Evolutionary conservation across 164 flowering plant genomes (phyloP), one percentile per base, ranked within the genome.

Genomic region (Aristolochia fimbriata): DNA sequence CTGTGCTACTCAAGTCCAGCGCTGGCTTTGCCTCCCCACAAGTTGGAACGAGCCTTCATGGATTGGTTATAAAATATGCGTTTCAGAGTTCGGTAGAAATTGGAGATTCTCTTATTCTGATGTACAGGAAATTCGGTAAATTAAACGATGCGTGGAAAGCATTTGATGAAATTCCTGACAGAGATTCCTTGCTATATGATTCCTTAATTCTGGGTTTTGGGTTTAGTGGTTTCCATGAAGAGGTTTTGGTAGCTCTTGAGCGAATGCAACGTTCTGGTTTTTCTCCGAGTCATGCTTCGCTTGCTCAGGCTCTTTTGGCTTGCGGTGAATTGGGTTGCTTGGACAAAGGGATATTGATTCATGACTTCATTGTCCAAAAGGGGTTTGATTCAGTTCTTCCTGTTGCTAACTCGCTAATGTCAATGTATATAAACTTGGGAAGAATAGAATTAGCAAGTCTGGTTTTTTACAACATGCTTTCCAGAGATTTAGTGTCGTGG

Each of bases 401-500:
- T 6, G 60, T 77, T 59, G 43, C 8, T 20, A 77, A 77, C 62
- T 69, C 58, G 11, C 65, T 77, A 64, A 65, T 77, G 52, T 71
- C 78, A 7, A 74, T 74, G 78, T 72, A 72, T 60, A 20, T 51
- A 46, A 77, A 69, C 66, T 19, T 59, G 21, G 74, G 74, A 25
- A 74, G 74, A 37, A 25, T 72, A 47, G 76, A 77, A 59, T 13
- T 60, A 21, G 74, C 74, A 33, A 55, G 47, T 57, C 55, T 46
- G 22, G 23, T 72, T 60, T 77, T 74, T 57, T 47, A 72, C 62
- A 65, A 70, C 21, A 71, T 71, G 70, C 37, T 20, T 47, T 20
- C 52, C 54, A 74, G 62, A 54, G 80, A 77, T 77, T 1, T 71
- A 31, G 75, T 74, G 53, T 71, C 80, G 24, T 77, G 80, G 78